phyloP scores from a whole-genome alignment of 139 green algal genomes.

The Picochlorum sp. region DNA sequence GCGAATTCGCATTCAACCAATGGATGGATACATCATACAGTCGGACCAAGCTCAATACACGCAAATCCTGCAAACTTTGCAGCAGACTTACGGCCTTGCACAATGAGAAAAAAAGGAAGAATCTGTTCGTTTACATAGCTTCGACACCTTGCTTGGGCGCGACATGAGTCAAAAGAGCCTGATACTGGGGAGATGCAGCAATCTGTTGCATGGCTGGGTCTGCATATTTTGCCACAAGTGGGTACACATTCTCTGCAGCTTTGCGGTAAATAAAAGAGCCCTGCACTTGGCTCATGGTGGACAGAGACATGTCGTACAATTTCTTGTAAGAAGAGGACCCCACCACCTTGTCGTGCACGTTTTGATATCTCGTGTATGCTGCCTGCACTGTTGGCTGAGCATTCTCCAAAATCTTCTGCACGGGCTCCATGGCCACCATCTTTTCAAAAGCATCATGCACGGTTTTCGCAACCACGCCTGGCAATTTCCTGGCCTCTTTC shows the following conservation, averaged over 20 bases:
- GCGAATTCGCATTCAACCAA: not conserved
- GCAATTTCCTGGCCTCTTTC: slow-evolving; percentile 27
- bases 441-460: slow-evolving; percentile 23
- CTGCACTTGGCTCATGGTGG: slow-evolving; percentile 1
- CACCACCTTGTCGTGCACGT: slow-evolving; percentile 18
- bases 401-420: slow-evolving; percentile 7
- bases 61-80: no score
- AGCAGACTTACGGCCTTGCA: no score
- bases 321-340: slow-evolving; percentile 19
- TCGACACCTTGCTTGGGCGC: no score
- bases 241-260: slow-evolving; percentile 9
- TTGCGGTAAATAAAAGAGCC: slow-evolving; percentile 5
- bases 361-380: slow-evolving; percentile 5
- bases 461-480: slow-evolving; percentile 1
- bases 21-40: no score
- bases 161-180: slow-evolving; percentile 2
- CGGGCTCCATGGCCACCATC: slow-evolving; percentile 16
- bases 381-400: slow-evolving; percentile 7
- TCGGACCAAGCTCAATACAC: no score
- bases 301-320: not conserved
- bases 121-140: no score
- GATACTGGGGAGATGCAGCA: not conserved
- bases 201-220: slow-evolving; percentile 2
- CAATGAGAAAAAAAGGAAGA: no score
- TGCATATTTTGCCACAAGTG: not conserved